phyloP scores from a whole-genome alignment of 306 rosid species.

The Cicer bijugum region DNA sequence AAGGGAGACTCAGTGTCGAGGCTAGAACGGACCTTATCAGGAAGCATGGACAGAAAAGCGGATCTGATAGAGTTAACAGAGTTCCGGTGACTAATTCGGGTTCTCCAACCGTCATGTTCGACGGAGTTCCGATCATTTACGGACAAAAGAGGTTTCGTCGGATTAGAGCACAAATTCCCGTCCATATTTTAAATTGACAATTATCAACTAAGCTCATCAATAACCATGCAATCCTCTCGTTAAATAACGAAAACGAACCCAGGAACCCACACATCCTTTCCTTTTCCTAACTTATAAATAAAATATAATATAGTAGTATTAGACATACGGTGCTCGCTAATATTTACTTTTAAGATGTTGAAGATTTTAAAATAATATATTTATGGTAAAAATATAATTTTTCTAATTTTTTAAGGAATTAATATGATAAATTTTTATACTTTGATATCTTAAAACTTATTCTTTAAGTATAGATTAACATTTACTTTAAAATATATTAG shows the following conservation, averaged over 20 bases:
- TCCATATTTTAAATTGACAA: constrained; percentile 19
- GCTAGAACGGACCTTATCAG: constrained; percentile 58
- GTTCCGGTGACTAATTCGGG: constrained; percentile 40
- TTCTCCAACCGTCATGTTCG: constrained; percentile 8
- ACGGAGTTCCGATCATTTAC: not conserved
- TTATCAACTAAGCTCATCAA: not conserved
- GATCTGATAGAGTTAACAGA: constrained; percentile 48
- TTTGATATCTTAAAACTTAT: no score
- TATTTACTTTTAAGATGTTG: no score
- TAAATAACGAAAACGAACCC: not conserved
- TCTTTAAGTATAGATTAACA: no score
- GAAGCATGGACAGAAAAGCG: constrained; percentile 61
- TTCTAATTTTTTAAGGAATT: no score
- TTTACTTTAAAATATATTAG: no score
- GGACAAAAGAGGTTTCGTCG: constrained; percentile 32
- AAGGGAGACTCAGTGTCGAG: constrained; percentile 59
- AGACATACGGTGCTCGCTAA: no score
- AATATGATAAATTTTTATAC: no score
- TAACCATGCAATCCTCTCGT: constrained; percentile 11
- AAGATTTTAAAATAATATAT: no score
- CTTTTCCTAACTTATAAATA: no score
- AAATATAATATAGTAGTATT: no score
- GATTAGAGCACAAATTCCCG: constrained; percentile 21
- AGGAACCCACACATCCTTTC: no score
- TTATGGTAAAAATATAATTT: no score